Percentiles rank a stretch among this genome's conserved stretches.
These are phyloP conservation scores for Sparassis latifolia DNA, from an alignment of 1,284 basidiomycete genomes.

Conservation along the genomic window DNA sequence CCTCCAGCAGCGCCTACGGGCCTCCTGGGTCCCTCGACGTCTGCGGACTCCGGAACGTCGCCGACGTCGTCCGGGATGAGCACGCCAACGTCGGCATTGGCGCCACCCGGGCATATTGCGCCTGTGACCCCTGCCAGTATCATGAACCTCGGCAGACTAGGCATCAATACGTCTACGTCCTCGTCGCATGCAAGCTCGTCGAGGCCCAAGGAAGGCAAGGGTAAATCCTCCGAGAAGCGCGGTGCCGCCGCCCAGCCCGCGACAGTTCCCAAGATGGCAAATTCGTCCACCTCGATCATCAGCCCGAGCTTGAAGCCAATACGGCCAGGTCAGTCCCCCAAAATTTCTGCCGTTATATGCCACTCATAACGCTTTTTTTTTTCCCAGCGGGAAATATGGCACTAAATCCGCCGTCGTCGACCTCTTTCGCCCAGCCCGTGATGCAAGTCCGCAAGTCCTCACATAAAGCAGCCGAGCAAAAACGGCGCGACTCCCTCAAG, in stretches of 20 bases:
- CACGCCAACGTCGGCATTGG: slow-evolving; percentile 13
- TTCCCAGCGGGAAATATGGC: slow-evolving; percentile 18
- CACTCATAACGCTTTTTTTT: neutral
- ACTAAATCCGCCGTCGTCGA: slow-evolving; percentile 11
- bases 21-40: slow-evolving; percentile 2
- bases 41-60: slow-evolving; percentile 10
- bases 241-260: slow-evolving; percentile 13
- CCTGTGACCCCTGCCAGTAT: slow-evolving; percentile 85
- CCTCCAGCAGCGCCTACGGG: slow-evolving; percentile 25
- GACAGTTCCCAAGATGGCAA: slow-evolving; percentile 10
- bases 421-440: slow-evolving; percentile 24
- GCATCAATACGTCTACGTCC: slow-evolving; percentile 39
- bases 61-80: slow-evolving; percentile 14
- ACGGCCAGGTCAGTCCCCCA: slow-evolving; percentile 47
- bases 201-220: slow-evolving; percentile 13
- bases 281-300: slow-evolving; percentile 22
- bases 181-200: slow-evolving; percentile 17
- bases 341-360: neutral
- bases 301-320: slow-evolving; percentile 60
- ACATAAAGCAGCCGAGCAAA: slow-evolving; percentile 97
- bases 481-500: slow-evolving; percentile 93
- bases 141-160: slow-evolving; percentile 73
- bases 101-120: slow-evolving; percentile 33
- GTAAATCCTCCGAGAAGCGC: slow-evolving; percentile 24
- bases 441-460: slow-evolving; percentile 71